A percentile compares a stretch with the other conserved stretches of the same genome.
Evolutionary conservation across 1,284 basidiomycete genomes (phyloP).

Genomic region (Sanguinoderma infundibulare): DNA sequence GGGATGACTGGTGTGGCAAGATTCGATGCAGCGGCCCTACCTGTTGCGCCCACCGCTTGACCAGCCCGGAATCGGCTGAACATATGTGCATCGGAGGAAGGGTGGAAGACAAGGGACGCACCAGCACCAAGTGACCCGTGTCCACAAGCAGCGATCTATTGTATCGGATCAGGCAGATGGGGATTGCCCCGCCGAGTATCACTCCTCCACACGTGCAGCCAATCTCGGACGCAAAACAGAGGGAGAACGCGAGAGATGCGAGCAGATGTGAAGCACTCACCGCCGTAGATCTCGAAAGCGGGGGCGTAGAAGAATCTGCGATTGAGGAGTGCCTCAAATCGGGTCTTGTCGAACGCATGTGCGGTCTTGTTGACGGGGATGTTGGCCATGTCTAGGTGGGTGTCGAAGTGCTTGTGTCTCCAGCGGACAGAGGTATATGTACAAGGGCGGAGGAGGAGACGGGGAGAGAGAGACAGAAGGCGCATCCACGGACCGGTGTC

Average conservation of each 20-base stretch:
- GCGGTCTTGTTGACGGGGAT: constrained; percentile 76
- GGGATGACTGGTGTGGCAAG: too few species aligned
- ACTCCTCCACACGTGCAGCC: background rate
- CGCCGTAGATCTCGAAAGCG: constrained; percentile 62
- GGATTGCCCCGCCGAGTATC: background rate
- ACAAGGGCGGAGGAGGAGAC: constrained; percentile 21
- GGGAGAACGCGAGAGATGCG: background rate
- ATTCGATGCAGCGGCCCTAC: too few species aligned
- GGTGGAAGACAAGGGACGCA: background rate
- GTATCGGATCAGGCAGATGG: background rate
- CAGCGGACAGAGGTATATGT: constrained; percentile 18
- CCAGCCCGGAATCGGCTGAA: too few species aligned
- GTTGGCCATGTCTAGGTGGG: constrained; percentile 28
- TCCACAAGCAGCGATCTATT: background rate
- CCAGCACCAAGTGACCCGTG: background rate
- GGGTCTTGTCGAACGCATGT: constrained; percentile 88
- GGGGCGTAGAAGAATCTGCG: constrained; percentile 98
- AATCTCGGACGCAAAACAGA: background rate
- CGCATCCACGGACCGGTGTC: constrained; percentile 20
- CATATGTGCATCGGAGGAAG: too few species aligned
- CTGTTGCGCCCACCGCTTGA: too few species aligned
- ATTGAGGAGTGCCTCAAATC: constrained; percentile 88
- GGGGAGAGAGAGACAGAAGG: constrained; percentile 6
- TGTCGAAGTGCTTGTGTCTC: constrained; percentile 8
- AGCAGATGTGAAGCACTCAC: constrained; percentile 9